Percentiles rank a stretch among this genome's conserved stretches.
Conservation (phyloP, 371 early-diverging fungal species). For the Zychaea mexicana region DNA sequence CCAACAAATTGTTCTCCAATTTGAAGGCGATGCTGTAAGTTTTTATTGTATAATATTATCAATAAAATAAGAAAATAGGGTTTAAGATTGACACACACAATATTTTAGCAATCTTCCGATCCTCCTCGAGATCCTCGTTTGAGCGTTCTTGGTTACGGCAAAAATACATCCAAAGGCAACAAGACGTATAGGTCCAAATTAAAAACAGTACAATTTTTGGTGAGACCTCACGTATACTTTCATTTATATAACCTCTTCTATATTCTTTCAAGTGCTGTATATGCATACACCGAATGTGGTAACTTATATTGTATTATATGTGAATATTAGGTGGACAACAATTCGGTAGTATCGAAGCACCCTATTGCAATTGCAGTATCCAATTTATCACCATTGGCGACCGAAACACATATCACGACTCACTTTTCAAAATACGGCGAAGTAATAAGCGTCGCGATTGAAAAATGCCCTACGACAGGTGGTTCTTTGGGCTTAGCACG, state of each 20-base stretch:
- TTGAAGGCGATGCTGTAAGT: constrained; percentile 31
- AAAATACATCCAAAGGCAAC: constrained; percentile 31
- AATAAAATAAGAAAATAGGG: background rate
- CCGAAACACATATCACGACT: constrained; percentile 46
- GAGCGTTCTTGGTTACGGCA: constrained; percentile 29
- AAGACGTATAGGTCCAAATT: constrained; percentile 23
- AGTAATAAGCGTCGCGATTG: constrained; percentile 51
- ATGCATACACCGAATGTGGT: background rate
- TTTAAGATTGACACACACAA: background rate
- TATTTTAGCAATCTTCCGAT: constrained; percentile 7
- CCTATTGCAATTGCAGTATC: constrained; percentile 38
- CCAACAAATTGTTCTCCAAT: constrained; percentile 28
- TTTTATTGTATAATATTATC: background rate
- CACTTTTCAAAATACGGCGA: constrained; percentile 60
- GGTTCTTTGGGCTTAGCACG: constrained; percentile 58
- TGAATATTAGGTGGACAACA: constrained; percentile 33
- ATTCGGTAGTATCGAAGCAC: constrained; percentile 40
- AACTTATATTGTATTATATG: background rate
- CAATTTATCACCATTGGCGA: constrained; percentile 43
- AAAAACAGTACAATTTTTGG: constrained; percentile 30
- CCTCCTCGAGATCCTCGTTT: constrained; percentile 46
- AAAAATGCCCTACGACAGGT: constrained; percentile 55
- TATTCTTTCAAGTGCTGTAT: too few species aligned
- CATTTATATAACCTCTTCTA: too few species aligned
- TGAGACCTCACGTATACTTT: too few species aligned